Conservation (phyloP, 108 stramenopile species). For the Conticribra guillardii region DNA sequence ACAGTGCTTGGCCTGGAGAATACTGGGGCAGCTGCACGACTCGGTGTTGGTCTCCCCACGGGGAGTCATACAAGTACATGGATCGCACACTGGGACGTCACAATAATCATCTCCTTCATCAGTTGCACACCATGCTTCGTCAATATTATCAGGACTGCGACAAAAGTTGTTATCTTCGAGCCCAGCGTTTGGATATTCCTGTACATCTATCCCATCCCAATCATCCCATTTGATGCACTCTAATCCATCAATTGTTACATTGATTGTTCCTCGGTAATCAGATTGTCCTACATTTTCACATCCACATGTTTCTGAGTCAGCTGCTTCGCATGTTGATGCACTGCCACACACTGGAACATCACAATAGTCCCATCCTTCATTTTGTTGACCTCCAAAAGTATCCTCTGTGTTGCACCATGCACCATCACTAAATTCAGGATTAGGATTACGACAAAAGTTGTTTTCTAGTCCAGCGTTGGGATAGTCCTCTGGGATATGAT, state of each 20-base stretch:
- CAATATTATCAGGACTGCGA: slow-evolving; percentile 1
- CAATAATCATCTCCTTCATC: neutral
- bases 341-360: slow-evolving; percentile 12
- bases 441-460: slow-evolving; percentile 13
- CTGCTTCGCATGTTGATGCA: neutral
- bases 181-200: neutral
- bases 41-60: neutral
- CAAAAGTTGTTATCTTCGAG: slow-evolving; percentile 2
- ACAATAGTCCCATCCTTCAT: slow-evolving; percentile 7
- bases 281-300: no score
- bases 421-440: neutral
- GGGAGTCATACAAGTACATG: slow-evolving; percentile 12
- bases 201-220: slow-evolving; percentile 4
- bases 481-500: neutral
- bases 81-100: slow-evolving; percentile 2
- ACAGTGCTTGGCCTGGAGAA: slow-evolving; percentile 1
- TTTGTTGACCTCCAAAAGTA: neutral
- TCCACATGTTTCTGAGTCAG: slow-evolving; percentile 19
- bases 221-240: slow-evolving; percentile 9
- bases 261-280: slow-evolving; percentile 27
- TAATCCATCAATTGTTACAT: slow-evolving; percentile 1
- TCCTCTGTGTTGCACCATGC: slow-evolving; percentile 16
- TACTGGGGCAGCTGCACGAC: slow-evolving; percentile 12
- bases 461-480: slow-evolving; percentile 14
- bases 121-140: neutral